Evolutionary conservation across 352 stramenopile genomes (phyloP), one percentile per base, ranked within the genome.

Genomic region (Pythium sp.): DNA sequence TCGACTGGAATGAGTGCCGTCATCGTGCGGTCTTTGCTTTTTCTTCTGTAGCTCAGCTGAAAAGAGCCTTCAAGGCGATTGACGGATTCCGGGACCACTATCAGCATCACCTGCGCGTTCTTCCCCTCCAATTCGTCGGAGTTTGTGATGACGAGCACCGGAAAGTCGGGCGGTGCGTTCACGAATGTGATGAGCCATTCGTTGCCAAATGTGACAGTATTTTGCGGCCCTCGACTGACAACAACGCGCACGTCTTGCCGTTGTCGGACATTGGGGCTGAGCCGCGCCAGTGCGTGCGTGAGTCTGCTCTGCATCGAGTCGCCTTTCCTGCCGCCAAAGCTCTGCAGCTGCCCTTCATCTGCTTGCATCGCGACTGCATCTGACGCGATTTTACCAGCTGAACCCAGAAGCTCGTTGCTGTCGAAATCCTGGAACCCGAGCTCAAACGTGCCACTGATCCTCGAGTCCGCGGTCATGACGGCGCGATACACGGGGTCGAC

Each of bases 251-350:
- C 63, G 9, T 49, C 51, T 14, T 4, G 24, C 15, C 63, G 71
- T 24, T 61, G 62, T 14, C 36, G 14, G 20, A 59, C 38, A 46
- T 46, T 24, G 5, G 8, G 12, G 15, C 14, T 22, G n/a, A 76
- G 26, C 54, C 47, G 28, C 14, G 11, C 5, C 7, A 83, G 59
- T 3, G 65, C 70, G 2, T 14, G 4, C 3, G 14, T 20, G 24
- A 84, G 67, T 34, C 55, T 66, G 18, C 47, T 71, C 57, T 86
- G 59, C 43, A 86, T 47, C 0, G 78, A 86, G 46, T 70, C 70
- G 2, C 70, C 74, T 5, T 28, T 3, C 6, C 78, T 69, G 5
- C 72, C 72, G 15, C 78, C 78, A 12, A 73, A 51, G 26, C 71
- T 72, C 43, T 67, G 49, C 2, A 72, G 11, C 2, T 70, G 15